phyloP scores from a whole-genome alignment of 179 eudicot species.

The Spergularia azorica region DNA sequence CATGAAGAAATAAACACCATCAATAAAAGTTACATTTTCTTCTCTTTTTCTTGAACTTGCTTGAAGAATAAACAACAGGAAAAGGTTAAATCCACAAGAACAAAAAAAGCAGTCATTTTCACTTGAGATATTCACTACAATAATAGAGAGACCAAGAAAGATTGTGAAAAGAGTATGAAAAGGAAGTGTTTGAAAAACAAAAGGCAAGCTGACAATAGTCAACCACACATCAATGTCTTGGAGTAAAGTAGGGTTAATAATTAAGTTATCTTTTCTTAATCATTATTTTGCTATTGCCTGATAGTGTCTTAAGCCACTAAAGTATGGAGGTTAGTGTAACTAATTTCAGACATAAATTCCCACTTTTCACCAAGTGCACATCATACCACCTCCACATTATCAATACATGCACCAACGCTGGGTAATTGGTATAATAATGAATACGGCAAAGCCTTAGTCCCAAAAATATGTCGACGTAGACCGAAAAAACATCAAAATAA shows the following conservation, averaged over 20 bases:
- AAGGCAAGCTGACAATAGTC: slow-evolving; percentile 31
- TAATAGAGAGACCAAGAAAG: slow-evolving; percentile 14
- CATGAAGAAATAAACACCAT: neutral
- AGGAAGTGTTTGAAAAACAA: slow-evolving; percentile 31
- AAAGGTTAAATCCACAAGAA: slow-evolving; percentile 16
- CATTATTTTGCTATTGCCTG: neutral
- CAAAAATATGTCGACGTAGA: neutral
- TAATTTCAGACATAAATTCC: slow-evolving; percentile 20
- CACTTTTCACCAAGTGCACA: slow-evolving; percentile 21
- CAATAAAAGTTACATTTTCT: too few species aligned
- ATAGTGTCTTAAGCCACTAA: slow-evolving; percentile 15
- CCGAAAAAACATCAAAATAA: neutral
- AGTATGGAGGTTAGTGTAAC: neutral
- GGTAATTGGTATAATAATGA: too few species aligned
- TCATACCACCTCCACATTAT: neutral
- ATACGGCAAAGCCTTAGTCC: neutral
- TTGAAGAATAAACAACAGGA: neutral
- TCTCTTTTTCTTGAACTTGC: slow-evolving; percentile 14
- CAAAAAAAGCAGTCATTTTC: slow-evolving; percentile 5
- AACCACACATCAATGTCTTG: slow-evolving; percentile 11
- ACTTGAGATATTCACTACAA: slow-evolving; percentile 16
- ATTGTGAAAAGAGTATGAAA: slow-evolving; percentile 13
- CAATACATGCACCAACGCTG: neutral
- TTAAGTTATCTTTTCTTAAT: neutral
- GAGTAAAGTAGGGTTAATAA: neutral